These are phyloP conservation scores for Pyrenula massariospora DNA, from an alignment of 495 filamentous ascomycete species.

Conservation along the genomic window DNA sequence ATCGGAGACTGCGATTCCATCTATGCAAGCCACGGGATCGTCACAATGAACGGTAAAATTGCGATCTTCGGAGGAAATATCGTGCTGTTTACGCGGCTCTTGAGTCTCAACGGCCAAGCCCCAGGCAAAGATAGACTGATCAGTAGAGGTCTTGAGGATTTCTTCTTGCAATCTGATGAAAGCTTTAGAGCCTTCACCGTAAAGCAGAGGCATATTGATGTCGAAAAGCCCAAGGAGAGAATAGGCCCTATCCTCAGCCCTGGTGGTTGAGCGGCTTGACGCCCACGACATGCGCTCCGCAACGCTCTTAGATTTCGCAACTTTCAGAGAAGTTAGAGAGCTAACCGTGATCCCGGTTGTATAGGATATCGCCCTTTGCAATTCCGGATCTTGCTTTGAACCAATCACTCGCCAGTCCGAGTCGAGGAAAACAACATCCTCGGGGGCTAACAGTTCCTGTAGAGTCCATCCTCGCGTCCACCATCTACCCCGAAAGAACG, in stretches of 20 bases:
- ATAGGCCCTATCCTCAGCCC: slow-evolving; percentile 19
- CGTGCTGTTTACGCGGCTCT: background rate
- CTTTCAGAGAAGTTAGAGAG: background rate
- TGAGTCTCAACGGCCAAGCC: background rate
- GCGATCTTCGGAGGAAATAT: background rate
- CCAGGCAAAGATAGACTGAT: slow-evolving; percentile 10
- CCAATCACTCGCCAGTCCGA: slow-evolving; percentile 3
- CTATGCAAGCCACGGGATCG: background rate
- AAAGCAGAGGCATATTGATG: slow-evolving; percentile 19
- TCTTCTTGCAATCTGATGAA: slow-evolving; percentile 17
- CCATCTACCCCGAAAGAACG: slow-evolving; percentile 15
- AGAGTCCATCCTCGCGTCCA: slow-evolving; percentile 31
- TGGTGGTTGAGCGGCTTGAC: slow-evolving; percentile 10
- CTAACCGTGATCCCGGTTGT: background rate
- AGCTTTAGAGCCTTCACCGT: slow-evolving; percentile 18
- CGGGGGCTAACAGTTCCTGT: slow-evolving; percentile 27
- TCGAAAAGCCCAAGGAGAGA: slow-evolving; percentile 17
- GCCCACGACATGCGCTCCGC: slow-evolving; percentile 18
- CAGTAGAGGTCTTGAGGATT: slow-evolving; percentile 9
- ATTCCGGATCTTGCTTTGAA: slow-evolving; percentile 9
- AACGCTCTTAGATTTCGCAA: slow-evolving; percentile 2
- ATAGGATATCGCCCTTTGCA: slow-evolving; percentile 7
- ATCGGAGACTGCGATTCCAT: background rate
- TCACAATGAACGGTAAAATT: background rate
- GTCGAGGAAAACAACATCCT: slow-evolving; percentile 19